phyloP scores from a whole-genome alignment of 2,329 filamentous ascomycete species.

The Achaetomium macrosporum region DNA sequence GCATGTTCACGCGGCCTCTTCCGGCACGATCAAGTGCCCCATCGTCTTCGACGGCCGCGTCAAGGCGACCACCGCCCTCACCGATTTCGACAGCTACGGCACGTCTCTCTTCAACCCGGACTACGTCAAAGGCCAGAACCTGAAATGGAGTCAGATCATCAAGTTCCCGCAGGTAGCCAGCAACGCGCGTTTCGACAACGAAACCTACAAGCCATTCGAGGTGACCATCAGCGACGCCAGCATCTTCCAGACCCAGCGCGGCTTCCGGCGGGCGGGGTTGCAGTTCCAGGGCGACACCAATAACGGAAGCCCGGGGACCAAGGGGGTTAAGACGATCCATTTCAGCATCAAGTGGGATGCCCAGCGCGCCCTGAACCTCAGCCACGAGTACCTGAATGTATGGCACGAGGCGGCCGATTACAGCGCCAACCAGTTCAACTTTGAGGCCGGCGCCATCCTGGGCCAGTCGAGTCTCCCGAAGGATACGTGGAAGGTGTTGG shows the following conservation, averaged over 20 bases:
- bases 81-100: constrained; percentile 30
- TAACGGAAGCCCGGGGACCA: constrained; percentile 31
- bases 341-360: constrained; percentile 33
- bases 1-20: not conserved
- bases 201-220: constrained; percentile 34
- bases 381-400: constrained; percentile 35
- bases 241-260: constrained; percentile 41
- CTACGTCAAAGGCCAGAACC: constrained; percentile 33
- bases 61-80: constrained; percentile 21
- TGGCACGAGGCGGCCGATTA: constrained; percentile 36
- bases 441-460: constrained; percentile 32
- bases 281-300: constrained; percentile 39
- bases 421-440: constrained; percentile 35
- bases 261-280: constrained; percentile 41
- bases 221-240: constrained; percentile 40
- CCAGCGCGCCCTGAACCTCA: constrained; percentile 31
- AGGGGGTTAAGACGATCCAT: constrained; percentile 33
- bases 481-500: constrained; percentile 38
- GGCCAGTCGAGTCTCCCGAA: constrained; percentile 32
- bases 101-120: constrained; percentile 32
- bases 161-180: constrained; percentile 26
- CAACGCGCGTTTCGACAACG: constrained; percentile 35
- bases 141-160: constrained; percentile 35
- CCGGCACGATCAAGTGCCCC: constrained; percentile 29
- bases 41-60: constrained; percentile 35